Evolutionary conservation across 768 basidiomycete species (phyloP).

Genomic region (Leccinum longicurvipes): DNA sequence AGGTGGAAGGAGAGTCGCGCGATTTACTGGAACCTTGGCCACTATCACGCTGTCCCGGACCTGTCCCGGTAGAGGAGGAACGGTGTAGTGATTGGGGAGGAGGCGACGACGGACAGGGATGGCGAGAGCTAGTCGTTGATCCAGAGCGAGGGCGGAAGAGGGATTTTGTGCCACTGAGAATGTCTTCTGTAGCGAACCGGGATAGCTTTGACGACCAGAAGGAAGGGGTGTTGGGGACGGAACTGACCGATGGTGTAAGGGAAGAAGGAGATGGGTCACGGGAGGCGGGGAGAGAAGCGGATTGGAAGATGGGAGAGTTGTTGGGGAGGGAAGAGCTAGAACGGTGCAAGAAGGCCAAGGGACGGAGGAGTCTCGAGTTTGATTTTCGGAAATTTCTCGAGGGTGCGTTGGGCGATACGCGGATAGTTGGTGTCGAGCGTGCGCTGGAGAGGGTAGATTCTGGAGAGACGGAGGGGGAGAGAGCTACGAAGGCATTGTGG

Average conservation of each 20-base stretch:
- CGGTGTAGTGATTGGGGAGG: conserved; percentile 17
- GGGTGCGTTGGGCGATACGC: conserved; percentile 3
- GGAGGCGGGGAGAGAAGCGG: conserved; percentile 15
- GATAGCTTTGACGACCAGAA: conserved; percentile 6
- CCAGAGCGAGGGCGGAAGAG: conserved; percentile 29
- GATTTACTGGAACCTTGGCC: conserved; percentile 1
- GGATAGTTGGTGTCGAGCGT: conserved; percentile 21
- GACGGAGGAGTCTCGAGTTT: conserved; percentile 18
- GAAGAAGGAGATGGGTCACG: conserved; percentile 13
- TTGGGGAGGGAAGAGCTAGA: conserved; percentile 11
- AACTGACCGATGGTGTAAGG: conserved; percentile 8
- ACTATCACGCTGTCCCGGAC: conserved; percentile 1
- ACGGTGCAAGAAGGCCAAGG: conserved; percentile 21
- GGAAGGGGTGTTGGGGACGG: conserved; percentile 16
- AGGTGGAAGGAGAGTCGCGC: not conserved
- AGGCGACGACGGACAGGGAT: conserved; percentile 11
- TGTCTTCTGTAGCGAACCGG: conserved; percentile 29
- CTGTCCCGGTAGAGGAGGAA: conserved; percentile 21
- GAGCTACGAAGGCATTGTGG: conserved; percentile 6
- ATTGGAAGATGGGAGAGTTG: conserved; percentile 1
- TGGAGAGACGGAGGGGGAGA: conserved; percentile 21
- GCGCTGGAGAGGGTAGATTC: conserved; percentile 19
- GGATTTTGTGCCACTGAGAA: conserved; percentile 28
- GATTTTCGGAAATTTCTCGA: conserved; percentile 4
- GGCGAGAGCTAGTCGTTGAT: conserved; percentile 3